These are phyloP conservation scores for Scenedesmus sp. DNA, from an alignment of 163 green algal species.

Conservation along the genomic window DNA sequence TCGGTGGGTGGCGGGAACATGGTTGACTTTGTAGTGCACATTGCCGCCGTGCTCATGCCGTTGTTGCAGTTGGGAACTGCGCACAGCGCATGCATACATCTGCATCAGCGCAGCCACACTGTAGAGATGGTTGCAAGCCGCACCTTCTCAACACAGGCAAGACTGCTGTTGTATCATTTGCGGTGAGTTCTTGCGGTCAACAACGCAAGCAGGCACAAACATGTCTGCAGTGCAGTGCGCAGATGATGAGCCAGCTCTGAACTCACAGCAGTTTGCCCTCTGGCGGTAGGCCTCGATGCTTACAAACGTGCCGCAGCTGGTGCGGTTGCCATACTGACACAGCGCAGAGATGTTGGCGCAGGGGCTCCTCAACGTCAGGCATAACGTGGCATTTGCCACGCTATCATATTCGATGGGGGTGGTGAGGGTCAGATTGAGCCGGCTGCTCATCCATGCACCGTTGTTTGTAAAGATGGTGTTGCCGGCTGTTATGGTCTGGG, in stretches of 20 bases:
- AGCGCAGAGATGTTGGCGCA: not conserved
- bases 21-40: constrained; percentile 2
- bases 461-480: not conserved
- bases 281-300: not conserved
- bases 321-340: not conserved
- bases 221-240: not conserved
- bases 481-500: not conserved
- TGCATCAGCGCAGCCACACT: too few species aligned
- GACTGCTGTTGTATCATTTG: too few species aligned
- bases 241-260: too few species aligned
- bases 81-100: not conserved
- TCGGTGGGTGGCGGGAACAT: not conserved
- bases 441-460: not conserved
- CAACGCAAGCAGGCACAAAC: not conserved
- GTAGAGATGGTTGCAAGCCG: too few species aligned
- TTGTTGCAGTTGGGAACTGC: constrained; percentile 11
- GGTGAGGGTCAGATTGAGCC: not conserved
- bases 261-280: constrained; percentile 6
- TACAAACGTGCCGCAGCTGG: not conserved
- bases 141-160: too few species aligned
- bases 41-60: not conserved
- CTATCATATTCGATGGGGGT: not conserved
- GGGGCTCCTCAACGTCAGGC: not conserved
- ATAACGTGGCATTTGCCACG: not conserved
- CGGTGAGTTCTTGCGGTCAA: too few species aligned